Evolutionary conservation across 768 basidiomycete species (phyloP).

Genomic region (Phanerochaete sordida): DNA sequence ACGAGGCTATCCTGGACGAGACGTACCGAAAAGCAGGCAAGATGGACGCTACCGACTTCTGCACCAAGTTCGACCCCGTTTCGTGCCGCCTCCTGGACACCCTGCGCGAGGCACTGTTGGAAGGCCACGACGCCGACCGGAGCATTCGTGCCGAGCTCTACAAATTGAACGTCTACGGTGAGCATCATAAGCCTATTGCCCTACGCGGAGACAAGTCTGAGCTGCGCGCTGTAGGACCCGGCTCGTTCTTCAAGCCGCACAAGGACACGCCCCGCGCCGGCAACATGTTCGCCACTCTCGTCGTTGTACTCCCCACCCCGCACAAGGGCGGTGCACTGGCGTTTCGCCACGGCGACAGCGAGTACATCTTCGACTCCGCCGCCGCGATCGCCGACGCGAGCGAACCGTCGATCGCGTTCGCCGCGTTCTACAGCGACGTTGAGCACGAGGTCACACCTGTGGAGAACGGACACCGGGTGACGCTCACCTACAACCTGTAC

Average conservation of each 20-base stretch:
- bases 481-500: conserved; percentile 38
- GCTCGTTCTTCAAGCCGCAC: conserved; percentile 25
- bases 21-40: conserved; percentile 24
- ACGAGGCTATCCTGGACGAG: conserved; percentile 19
- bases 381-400: background rate
- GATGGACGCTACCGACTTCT: conserved; percentile 19
- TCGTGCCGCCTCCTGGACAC: conserved; percentile 8
- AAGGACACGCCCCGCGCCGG: conserved; percentile 21
- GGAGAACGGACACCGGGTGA: conserved; percentile 35
- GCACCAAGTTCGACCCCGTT: conserved; percentile 13
- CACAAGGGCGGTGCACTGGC: conserved; percentile 41
- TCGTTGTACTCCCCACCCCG: conserved; percentile 40
- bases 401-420: conserved; percentile 26
- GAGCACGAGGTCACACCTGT: conserved; percentile 40
- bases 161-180: conserved; percentile 28
- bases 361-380: conserved; percentile 33
- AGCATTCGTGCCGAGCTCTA: conserved; percentile 20
- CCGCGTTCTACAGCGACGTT: conserved; percentile 39
- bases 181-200: background rate
- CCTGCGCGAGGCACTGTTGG: conserved; percentile 10
- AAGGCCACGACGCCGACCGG: background rate
- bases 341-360: conserved; percentile 20
- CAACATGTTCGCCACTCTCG: conserved; percentile 40
- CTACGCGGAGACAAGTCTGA: background rate
- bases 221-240: conserved; percentile 7